Evolutionary conservation across 768 basidiomycete species (phyloP).

Genomic region (Collybia sp.): DNA sequence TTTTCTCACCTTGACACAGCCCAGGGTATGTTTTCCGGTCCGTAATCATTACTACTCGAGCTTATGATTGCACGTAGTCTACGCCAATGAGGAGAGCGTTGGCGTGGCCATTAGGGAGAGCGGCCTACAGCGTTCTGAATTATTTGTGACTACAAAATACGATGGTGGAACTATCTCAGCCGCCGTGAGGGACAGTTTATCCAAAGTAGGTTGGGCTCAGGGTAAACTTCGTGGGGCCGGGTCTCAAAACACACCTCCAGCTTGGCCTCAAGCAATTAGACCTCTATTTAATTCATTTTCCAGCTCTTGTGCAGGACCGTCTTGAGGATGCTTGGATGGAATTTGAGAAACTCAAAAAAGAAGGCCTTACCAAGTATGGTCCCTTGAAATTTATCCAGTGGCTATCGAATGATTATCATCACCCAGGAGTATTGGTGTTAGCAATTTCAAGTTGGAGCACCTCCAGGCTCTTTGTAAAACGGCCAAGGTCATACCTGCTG

Average conservation of each 20-base stretch:
- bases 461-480: constrained; percentile 46
- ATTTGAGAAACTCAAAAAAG: constrained; percentile 49
- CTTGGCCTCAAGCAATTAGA: constrained; percentile 59
- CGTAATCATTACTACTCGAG: constrained; percentile 3
- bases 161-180: constrained; percentile 30
- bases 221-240: no score
- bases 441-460: constrained; percentile 54
- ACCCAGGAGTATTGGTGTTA: constrained; percentile 66
- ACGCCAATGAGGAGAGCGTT: constrained; percentile 31
- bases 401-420: not conserved
- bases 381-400: not conserved
- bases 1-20: constrained; percentile 66
- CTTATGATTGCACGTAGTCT: constrained; percentile 22
- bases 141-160: constrained; percentile 59
- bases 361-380: constrained; percentile 35
- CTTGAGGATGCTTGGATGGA: constrained; percentile 44
- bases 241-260: constrained; percentile 23
- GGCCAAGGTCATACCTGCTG: constrained; percentile 56
- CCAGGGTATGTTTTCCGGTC: constrained; percentile 29
- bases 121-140: constrained; percentile 35
- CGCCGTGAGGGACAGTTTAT: constrained; percentile 42
- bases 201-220: constrained; percentile 31
- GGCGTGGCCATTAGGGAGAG: constrained; percentile 40
- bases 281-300: constrained; percentile 66
- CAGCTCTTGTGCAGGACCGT: constrained; percentile 24